Base-by-base conservation (phyloP, 768 basidiomycete species). In the Dioszegia aurantiaca region DNA sequence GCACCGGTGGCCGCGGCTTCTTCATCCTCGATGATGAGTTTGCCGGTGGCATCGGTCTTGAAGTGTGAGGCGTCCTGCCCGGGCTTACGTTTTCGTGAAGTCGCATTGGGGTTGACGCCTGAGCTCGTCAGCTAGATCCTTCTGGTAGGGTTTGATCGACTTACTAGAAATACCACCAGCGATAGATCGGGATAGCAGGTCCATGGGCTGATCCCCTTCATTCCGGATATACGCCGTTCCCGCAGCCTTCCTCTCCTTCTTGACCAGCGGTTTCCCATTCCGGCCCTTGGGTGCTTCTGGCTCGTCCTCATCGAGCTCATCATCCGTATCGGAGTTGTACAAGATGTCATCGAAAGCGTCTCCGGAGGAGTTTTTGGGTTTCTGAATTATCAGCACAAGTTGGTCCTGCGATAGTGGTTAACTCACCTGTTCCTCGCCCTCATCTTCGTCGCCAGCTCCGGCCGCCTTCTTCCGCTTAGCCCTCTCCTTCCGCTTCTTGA, bases 291-390 rank as follows among this genome's bases (percentile, higher is more conserved):
- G 27, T 2, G 27, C 59, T 16, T 69, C 71, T 21, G 73, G 73
- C 30, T 78, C 79, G 17, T 67, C 70, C 39, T 76, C 78, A 27
- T 62, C 75, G 61, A 86, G 86, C 2, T 85, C 87, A 30, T 87
- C 77, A 70, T 97, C 93, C 64, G 89, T 91, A 71, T 98, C 95
- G 70, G 90, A 94, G 40, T 92, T 93, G 74, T 98, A 98, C 26
- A 99, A 80, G 0, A 97, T 90, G 70, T 99, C 93, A 73, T 99
- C 93, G 63, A 98, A 99, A 0, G 93, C 92, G 73, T 92, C 88
- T 16, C 90, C 89, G 33, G 84, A 81, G 4, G 80, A 80, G 17
- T 80, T 80, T 70, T 85, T 85, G 17, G 77, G 77, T 45, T 66
- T 77, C 84, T 84, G 55, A 31, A 10, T 11, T 41, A 28, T 54